Evolutionary conservation across 495 filamentous ascomycete species (phyloP).

Genomic region (Talaromyces adpressus): DNA sequence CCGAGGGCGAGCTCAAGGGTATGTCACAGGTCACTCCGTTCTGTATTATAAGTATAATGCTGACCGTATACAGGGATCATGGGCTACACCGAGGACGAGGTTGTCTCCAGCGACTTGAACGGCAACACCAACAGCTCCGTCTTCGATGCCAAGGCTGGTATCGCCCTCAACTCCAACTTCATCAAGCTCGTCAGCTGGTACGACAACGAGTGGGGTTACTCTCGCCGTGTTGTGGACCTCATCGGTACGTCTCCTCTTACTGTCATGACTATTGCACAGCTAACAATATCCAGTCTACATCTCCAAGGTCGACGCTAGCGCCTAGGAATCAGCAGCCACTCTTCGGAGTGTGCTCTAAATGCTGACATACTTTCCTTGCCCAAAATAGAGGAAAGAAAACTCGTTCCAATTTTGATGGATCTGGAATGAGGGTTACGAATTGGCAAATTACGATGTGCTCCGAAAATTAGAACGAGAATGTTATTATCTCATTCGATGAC

Average conservation of each 20-base stretch:
- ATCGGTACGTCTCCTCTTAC: constrained; percentile 41
- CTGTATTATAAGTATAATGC: constrained; percentile 6
- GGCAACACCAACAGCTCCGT: constrained; percentile 90
- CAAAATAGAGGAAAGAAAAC: background rate
- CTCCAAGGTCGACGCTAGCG: constrained; percentile 69
- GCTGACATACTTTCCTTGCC: background rate
- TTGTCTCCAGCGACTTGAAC: constrained; percentile 90
- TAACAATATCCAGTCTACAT: constrained; percentile 58
- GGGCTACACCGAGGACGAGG: constrained; percentile 92
- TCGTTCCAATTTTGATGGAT: background rate
- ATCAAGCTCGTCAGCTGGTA: constrained; percentile 97
- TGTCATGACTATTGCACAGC: background rate
- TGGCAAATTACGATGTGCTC: constrained; percentile 1
- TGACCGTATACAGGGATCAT: constrained; percentile 62
- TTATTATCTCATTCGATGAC: background rate
- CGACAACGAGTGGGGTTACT: constrained; percentile 97
- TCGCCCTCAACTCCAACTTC: constrained; percentile 95
- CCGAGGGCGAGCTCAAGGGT: constrained; percentile 74
- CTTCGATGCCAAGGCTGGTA: constrained; percentile 99
- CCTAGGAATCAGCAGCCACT: constrained; percentile 27
- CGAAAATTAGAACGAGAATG: constrained; percentile 4
- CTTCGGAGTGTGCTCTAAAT: constrained; percentile 9
- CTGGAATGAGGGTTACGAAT: background rate
- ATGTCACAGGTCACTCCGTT: too few relatives aligned
- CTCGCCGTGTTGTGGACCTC: constrained; percentile 96